phyloP scores from a whole-genome alignment of 805 yeast species.

The Saturnispora dispora region DNA sequence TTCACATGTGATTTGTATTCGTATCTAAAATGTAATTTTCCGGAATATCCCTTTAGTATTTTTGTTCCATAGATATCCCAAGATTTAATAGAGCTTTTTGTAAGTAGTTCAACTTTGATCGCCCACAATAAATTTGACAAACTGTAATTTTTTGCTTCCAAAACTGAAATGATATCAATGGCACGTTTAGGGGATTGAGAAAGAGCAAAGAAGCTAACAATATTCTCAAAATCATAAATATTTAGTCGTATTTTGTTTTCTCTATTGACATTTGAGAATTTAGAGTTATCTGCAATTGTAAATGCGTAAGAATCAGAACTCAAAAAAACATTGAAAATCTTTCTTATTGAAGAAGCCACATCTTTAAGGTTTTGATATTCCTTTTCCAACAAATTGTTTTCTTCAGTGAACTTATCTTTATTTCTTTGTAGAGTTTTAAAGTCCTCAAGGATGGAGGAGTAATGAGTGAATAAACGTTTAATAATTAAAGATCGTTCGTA shows the following conservation, averaged over 20 bases:
- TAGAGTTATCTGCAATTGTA: neutral
- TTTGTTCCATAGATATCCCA: slow-evolving; percentile 20
- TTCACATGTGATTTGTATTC: slow-evolving; percentile 1
- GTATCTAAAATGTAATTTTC: neutral
- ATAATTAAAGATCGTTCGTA: slow-evolving; percentile 10
- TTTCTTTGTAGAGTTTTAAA: slow-evolving; percentile 2
- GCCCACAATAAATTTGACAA: slow-evolving; percentile 22
- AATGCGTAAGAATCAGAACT: neutral
- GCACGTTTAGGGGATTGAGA: slow-evolving; percentile 16
- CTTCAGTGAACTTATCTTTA: neutral
- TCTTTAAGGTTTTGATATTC: neutral
- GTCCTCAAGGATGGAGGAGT: neutral
- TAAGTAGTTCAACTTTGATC: slow-evolving; percentile 18
- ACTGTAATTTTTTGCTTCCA: slow-evolving; percentile 14
- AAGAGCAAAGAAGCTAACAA: slow-evolving; percentile 16
- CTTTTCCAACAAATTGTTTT: neutral
- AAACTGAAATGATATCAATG: slow-evolving; percentile 13
- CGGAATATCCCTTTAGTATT: slow-evolving; percentile 4
- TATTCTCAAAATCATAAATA: slow-evolving; percentile 21
- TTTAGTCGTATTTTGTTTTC: slow-evolving; percentile 5
- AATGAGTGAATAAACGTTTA: slow-evolving; percentile 2
- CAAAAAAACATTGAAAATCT: neutral
- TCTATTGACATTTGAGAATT: neutral
- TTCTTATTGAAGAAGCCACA: neutral
- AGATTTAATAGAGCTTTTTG: slow-evolving; percentile 17